Conservation (phyloP, 495 filamentous ascomycete genomes). For the Talaromyces wortmannii region DNA sequence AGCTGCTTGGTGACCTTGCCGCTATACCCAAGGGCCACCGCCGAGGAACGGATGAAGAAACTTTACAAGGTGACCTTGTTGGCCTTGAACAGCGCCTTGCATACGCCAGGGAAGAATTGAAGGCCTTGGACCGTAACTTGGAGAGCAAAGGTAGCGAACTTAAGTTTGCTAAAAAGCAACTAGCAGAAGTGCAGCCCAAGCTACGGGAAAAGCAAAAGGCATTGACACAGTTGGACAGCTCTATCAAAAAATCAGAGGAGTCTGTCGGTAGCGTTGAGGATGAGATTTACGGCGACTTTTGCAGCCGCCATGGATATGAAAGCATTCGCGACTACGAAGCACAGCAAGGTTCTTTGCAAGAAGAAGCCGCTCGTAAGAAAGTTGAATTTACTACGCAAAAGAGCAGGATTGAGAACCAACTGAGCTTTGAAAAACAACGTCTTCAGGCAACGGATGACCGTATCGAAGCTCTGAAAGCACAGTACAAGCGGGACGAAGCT, state of each 20-base stretch:
- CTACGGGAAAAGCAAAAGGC: conserved; percentile 62
- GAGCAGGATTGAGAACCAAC: conserved; percentile 67
- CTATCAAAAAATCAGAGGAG: conserved; percentile 62
- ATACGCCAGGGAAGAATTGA: conserved; percentile 68
- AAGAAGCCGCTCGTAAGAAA: conserved; percentile 80
- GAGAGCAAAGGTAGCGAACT: conserved; percentile 80
- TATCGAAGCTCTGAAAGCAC: conserved; percentile 57
- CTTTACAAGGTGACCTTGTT: conserved; percentile 68
- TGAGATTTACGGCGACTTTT: conserved; percentile 81
- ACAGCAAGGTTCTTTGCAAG: conserved; percentile 84
- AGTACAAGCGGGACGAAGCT: conserved; percentile 54
- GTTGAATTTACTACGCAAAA: conserved; percentile 81
- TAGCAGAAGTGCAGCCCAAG: conserved; percentile 71
- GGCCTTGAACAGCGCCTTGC: conserved; percentile 74
- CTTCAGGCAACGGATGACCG: conserved; percentile 62
- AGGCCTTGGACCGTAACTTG: conserved; percentile 77
- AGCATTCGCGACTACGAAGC: conserved; percentile 90
- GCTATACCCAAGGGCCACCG: conserved; percentile 70
- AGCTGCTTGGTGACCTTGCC: conserved; percentile 62
- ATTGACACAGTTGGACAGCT: conserved; percentile 57
- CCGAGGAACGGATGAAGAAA: conserved; percentile 69
- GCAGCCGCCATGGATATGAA: conserved; percentile 75
- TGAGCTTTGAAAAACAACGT: conserved; percentile 70
- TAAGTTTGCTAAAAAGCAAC: conserved; percentile 59
- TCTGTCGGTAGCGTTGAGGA: conserved; percentile 84